These are phyloP conservation scores for Calonectria multiphialidica DNA, from an alignment of 2,329 filamentous ascomycete species.

Conservation along the genomic window DNA sequence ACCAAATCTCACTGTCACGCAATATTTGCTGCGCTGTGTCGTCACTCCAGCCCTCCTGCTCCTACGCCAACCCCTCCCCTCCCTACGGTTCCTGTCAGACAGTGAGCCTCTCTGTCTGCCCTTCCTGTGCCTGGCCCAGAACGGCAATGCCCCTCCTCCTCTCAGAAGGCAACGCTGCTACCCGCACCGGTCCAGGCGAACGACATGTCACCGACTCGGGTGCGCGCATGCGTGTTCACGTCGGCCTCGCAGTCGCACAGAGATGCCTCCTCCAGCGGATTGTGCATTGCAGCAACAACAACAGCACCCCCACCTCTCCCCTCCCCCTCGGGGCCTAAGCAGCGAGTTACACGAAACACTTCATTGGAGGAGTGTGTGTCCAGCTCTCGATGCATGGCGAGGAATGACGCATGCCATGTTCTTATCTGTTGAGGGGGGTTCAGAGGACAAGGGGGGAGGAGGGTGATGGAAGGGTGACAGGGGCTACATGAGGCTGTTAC, in stretches of 20 bases:
- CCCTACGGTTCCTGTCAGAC: background rate
- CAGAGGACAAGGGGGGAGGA: background rate
- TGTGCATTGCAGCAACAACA: background rate
- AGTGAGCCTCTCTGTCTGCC: background rate
- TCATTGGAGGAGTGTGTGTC: background rate
- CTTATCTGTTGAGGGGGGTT: background rate
- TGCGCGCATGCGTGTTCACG: constrained; percentile 11
- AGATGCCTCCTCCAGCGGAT: constrained; percentile 12
- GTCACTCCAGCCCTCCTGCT: background rate
- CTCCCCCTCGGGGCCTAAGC: background rate
- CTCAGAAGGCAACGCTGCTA: background rate
- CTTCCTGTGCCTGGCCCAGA: constrained; percentile 15
- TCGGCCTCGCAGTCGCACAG: background rate
- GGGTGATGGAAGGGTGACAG: too few species aligned
- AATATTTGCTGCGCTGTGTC: background rate
- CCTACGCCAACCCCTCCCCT: background rate
- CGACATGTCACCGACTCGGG: constrained; percentile 19
- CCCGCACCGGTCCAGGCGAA: background rate
- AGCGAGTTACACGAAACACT: background rate
- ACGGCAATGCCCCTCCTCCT: constrained; percentile 2
- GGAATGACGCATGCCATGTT: background rate
- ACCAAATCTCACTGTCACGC: background rate
- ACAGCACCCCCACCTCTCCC: background rate
- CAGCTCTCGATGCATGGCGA: background rate
- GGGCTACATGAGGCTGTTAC: background rate